Percentiles rank a stretch among this genome's conserved stretches.
phyloP scores from a whole-genome alignment of 2,329 filamentous ascomycete species.

The Ophiobolus disseminans region DNA sequence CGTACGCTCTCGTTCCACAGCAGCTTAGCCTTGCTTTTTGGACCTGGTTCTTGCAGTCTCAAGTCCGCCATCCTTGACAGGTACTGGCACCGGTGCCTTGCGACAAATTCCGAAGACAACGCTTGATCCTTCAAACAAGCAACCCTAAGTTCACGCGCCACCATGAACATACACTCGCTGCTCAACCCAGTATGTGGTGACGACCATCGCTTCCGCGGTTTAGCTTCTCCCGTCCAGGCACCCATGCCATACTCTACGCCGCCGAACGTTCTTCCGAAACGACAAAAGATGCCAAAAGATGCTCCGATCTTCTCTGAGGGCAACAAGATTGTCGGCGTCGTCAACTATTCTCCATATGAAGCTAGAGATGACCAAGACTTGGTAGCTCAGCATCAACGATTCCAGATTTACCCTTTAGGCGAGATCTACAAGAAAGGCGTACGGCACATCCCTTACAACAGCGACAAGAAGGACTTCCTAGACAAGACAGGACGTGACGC shows the following conservation, averaged over 20 bases:
- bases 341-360: slow-evolving; percentile 80
- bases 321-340: slow-evolving; percentile 64
- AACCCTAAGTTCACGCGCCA: too few relatives aligned
- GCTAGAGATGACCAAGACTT: slow-evolving; percentile 61
- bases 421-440: slow-evolving; percentile 57
- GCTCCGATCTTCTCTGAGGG: slow-evolving; percentile 68
- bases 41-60: slow-evolving; percentile 2
- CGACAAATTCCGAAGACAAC: slow-evolving; percentile 15
- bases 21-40: slow-evolving; percentile 11
- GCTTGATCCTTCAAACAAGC: too few relatives aligned
- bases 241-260: slow-evolving; percentile 13
- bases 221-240: slow-evolving; percentile 19
- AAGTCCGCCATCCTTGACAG: slow-evolving; percentile 25
- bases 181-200: slow-evolving; percentile 47
- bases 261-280: slow-evolving; percentile 28
- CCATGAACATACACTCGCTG: slow-evolving; percentile 51
- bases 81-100: slow-evolving; percentile 19
- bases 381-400: slow-evolving; percentile 65
- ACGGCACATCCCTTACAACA: slow-evolving; percentile 88
- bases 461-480: slow-evolving; percentile 88
- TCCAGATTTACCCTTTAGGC: slow-evolving; percentile 71
- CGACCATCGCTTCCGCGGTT: slow-evolving; percentile 18
- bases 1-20: slow-evolving; percentile 22
- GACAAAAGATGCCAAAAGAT: slow-evolving; percentile 70
- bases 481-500: slow-evolving; percentile 85